phyloP scores from a whole-genome alignment of 164 flowering plant genomes.

The Stephania cephalantha region DNA sequence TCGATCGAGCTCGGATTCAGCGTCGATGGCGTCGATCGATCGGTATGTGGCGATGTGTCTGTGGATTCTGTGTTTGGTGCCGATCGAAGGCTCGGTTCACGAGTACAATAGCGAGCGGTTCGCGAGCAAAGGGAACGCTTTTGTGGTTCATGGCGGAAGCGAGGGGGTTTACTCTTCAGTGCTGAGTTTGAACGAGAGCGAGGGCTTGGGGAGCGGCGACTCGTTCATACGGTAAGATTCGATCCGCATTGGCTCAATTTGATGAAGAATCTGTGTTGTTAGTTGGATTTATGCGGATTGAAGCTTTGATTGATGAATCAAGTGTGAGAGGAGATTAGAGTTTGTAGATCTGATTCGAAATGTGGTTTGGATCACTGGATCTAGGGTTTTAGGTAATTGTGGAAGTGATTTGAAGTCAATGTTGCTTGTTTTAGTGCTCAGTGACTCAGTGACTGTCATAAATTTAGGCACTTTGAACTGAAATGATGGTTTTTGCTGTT shows the following conservation, averaged over 20 bases:
- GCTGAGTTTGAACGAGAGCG: slow-evolving; percentile 20
- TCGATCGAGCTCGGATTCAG: not conserved
- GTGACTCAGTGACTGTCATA: too few relatives aligned
- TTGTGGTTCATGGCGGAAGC: slow-evolving; percentile 88
- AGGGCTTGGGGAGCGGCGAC: slow-evolving; percentile 26
- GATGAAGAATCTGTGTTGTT: too few relatives aligned
- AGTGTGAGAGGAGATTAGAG: not conserved
- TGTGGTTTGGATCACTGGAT: slow-evolving; percentile 6
- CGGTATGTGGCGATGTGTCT: not conserved
- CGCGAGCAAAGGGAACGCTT: slow-evolving; percentile 72
- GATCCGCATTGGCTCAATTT: not conserved
- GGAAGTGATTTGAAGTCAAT: not conserved
- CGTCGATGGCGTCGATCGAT: slow-evolving; percentile 9
- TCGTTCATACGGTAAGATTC: slow-evolving; percentile 61
- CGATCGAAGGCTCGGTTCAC: slow-evolving; percentile 54
- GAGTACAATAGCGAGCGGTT: slow-evolving; percentile 52
- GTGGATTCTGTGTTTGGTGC: not conserved
- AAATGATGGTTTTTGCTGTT: not conserved
- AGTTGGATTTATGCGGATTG: not conserved
- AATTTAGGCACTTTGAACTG: too few relatives aligned
- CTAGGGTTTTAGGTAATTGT: not conserved
- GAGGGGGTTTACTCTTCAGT: slow-evolving; percentile 80
- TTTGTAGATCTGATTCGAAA: slow-evolving; percentile 1
- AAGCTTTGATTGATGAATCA: slow-evolving; percentile 5
- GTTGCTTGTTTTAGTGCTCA: too few relatives aligned